Base-by-base conservation (phyloP, 148 eudicot genomes). In the Talinum fruticosum region DNA sequence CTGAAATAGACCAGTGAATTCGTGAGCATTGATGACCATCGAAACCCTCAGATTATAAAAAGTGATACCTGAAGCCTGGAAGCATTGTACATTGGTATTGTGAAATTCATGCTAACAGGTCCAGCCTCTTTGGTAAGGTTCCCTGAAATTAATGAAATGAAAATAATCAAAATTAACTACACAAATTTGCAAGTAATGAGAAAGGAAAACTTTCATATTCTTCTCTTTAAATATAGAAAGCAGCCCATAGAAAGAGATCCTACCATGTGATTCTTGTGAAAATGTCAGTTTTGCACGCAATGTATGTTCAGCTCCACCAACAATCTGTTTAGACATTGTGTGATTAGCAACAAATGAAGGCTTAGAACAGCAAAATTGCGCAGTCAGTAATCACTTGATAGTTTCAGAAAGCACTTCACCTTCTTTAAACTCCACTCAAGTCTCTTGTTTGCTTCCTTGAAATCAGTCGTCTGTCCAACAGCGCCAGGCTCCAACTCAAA, bases 61-160 rank as follows among this genome's bases (percentile, higher is more conserved):
- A 69, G 41, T 49, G 35, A 78, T 85, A 92, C 99, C 96, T 95
- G 97, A 78, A 96, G 93, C 84, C 93, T 90, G 71, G 97, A 96
- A 78, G 93, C 87, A 80, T 96, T 96, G 85, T 88, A 89, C 99
- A 93, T 96, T 15, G 99, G 97, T 79, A 96, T 96, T 49, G 97
- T 96, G 81, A 96, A 96, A 71, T 90, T 93, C 97, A 96, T 91
- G 83, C 93, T 89, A 75, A 96, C 99, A 74, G 99, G 97, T 73
- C 97, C 97, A 79, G 97, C 99, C 85, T 96, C 99, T 83, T 96
- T 96, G 1, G 97, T 91, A 54, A 93, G 87, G 82, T 96, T 96
- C 72, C 97, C 99, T 91, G 84, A 69, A 73, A 82, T 76, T 28
- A 72, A 35, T 26, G 4, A 62, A 49, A 24, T 8, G 3, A 19